These are phyloP conservation scores for Bryoerythrophyllum caledonicum DNA, from an alignment of 225 moss, liverwort and hornwort species.

Conservation along the genomic window DNA sequence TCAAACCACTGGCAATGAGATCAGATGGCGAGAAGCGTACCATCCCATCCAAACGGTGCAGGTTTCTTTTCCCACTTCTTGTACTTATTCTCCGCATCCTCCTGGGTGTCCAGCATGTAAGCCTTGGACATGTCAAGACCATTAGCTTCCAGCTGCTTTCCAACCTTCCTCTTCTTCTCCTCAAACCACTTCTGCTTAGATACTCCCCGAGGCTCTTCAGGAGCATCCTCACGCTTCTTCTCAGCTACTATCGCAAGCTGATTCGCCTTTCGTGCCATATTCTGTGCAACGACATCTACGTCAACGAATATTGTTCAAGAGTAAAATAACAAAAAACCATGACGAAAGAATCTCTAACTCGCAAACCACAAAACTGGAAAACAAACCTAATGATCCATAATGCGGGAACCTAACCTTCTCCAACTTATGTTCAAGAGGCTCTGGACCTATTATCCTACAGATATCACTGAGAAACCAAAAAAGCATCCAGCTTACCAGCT, in stretches of 20 bases:
- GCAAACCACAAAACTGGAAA: background rate
- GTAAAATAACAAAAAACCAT: background rate
- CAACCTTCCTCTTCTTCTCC: conserved; percentile 88
- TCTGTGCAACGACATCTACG: conserved; percentile 39
- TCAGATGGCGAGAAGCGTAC: conserved; percentile 38
- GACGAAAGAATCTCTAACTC: conserved; percentile 5
- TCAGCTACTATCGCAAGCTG: conserved; percentile 88
- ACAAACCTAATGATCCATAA: background rate
- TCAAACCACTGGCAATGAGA: background rate
- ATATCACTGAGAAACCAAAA: background rate
- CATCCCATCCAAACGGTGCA: conserved; percentile 99
- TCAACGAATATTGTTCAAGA: conserved; percentile 8
- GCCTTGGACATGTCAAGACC: conserved; percentile 92
- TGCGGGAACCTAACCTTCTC: background rate
- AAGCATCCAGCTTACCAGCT: conserved; percentile 56
- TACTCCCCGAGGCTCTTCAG: conserved; percentile 88
- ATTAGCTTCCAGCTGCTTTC: conserved; percentile 89
- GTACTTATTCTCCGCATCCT: conserved; percentile 83
- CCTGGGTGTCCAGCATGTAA: conserved; percentile 96
- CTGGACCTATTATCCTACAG: background rate
- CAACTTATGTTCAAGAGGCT: background rate
- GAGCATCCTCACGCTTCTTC: conserved; percentile 93
- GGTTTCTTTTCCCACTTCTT: conserved; percentile 98
- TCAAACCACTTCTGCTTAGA: conserved; percentile 98
- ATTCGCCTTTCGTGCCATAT: conserved; percentile 89